These are phyloP conservation scores for Hemerocallis citrina DNA, from an alignment of 106 monocot species.

Conservation along the genomic window DNA sequence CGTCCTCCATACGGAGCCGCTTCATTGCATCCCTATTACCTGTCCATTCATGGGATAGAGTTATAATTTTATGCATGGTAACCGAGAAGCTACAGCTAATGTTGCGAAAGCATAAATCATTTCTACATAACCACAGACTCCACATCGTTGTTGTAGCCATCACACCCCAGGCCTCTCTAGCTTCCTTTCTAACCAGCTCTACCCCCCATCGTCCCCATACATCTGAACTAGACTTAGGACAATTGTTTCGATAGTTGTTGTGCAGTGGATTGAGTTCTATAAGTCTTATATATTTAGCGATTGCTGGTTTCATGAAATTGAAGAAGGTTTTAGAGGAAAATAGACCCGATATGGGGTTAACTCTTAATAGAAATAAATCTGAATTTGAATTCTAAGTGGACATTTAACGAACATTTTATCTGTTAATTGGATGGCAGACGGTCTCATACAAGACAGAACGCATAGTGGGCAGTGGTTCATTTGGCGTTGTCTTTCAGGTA, in stretches of 20 bases:
- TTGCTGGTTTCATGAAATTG: neutral
- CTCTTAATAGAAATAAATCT: neutral
- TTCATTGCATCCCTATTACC: too few relatives aligned
- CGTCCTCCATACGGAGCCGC: too few relatives aligned
- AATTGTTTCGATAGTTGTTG: too few relatives aligned
- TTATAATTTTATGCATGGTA: too few relatives aligned
- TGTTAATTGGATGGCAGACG: constrained; percentile 23
- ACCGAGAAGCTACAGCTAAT: neutral
- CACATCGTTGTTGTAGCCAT: too few relatives aligned
- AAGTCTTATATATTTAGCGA: neutral
- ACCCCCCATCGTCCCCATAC: too few relatives aligned
- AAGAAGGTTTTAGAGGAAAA: neutral
- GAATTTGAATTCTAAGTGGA: too few relatives aligned
- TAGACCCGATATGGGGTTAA: neutral
- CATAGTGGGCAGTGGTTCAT: constrained; percentile 65
- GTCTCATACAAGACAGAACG: constrained; percentile 69
- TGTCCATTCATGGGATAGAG: too few relatives aligned
- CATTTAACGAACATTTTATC: neutral
- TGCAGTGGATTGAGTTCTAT: neutral
- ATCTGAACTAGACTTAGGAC: too few relatives aligned
- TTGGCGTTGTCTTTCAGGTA: constrained; percentile 78
- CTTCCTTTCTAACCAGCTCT: too few relatives aligned
- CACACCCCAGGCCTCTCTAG: too few relatives aligned
- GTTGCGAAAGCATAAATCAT: neutral
- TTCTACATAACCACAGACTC: neutral